These are phyloP conservation scores for Phoma herbarum DNA, from an alignment of 2,329 filamentous ascomycete genomes.

Conservation along the genomic window DNA sequence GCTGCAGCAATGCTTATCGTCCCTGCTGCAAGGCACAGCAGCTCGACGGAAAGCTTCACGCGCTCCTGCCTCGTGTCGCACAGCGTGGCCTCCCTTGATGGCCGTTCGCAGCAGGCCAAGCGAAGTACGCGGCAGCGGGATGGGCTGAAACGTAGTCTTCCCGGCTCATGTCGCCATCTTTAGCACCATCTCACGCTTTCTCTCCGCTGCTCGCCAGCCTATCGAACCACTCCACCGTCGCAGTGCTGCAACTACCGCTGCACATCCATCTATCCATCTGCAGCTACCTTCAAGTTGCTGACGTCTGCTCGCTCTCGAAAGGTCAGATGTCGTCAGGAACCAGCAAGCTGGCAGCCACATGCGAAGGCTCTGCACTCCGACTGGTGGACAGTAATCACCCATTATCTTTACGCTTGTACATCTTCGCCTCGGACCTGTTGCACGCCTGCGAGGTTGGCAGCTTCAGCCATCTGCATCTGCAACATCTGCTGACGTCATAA, in stretches of 20 bases:
- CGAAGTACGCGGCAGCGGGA: slow-evolving; percentile 16
- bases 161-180: slow-evolving; percentile 9
- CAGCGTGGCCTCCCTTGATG: slow-evolving; percentile 14
- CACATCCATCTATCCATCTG: slow-evolving; percentile 4
- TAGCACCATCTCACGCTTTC: slow-evolving; percentile 9
- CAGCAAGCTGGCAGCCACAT: background rate
- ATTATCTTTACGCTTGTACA: background rate
- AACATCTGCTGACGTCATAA: slow-evolving; percentile 9
- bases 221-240: background rate
- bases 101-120: slow-evolving; percentile 18
- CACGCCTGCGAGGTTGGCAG: background rate
- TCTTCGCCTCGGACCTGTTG: background rate
- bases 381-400: slow-evolving; percentile 1
- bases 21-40: slow-evolving; percentile 9
- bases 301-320: slow-evolving; percentile 1
- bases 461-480: slow-evolving; percentile 2
- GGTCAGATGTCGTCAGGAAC: slow-evolving; percentile 17
- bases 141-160: slow-evolving; percentile 19
- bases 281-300: slow-evolving; percentile 4
- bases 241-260: slow-evolving; percentile 7
- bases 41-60: slow-evolving; percentile 4
- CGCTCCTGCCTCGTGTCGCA: background rate
- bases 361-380: slow-evolving; percentile 1
- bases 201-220: slow-evolving; percentile 1
- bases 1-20: slow-evolving; percentile 8